Base-by-base conservation (phyloP, 176 grass and related monocot genomes). In the Chrysopogon serrulatus region DNA sequence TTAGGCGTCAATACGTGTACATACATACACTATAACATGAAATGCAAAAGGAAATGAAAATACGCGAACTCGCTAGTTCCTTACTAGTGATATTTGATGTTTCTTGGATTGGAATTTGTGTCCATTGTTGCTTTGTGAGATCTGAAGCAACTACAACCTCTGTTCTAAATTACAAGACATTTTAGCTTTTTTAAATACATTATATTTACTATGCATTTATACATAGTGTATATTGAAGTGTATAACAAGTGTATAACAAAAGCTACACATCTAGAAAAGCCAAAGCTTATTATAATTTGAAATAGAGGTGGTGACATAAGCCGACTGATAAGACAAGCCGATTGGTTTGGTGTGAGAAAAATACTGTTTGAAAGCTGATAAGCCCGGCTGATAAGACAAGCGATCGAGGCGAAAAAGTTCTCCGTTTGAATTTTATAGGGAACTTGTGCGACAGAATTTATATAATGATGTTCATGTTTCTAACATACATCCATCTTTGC, bases 1-100 rank as follows among this genome's bases (percentile, higher is more conserved):
- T 53, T 74, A 73, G 74, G 54, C 62, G 40, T 83, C 79, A 47
- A 90, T 87, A 87, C 75, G 16, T 87, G 89, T 90, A 90, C 41
- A 90, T 87, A 67, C 47, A 68, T 40, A 74, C 80, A 87, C 23
- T 87, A 63, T 79, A 80, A 75, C 84, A 83, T 79, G 74, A 80
- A 84, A 79, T 75, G 37, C 32, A 87, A 47, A 47, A 70, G 79
- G 41, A 37, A 83, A 90, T 75, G 74, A 64, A 67, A 78, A 79
- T 68, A 82, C 13, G 0, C 0, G 8, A 80, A 26, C 33, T n/a
- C 21, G 1, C 5, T 36, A 65, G 65, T 82, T 86, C 44, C 43
- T 36, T 85, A 62, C 37, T 31, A 39, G 23, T 36, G 21, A 31
- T 45, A 68, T 65, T 41, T 74, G 42, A 17, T 17, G 2, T 62